Base-by-base conservation (phyloP, 495 filamentous ascomycete species). In the Terfezia claveryi region DNA sequence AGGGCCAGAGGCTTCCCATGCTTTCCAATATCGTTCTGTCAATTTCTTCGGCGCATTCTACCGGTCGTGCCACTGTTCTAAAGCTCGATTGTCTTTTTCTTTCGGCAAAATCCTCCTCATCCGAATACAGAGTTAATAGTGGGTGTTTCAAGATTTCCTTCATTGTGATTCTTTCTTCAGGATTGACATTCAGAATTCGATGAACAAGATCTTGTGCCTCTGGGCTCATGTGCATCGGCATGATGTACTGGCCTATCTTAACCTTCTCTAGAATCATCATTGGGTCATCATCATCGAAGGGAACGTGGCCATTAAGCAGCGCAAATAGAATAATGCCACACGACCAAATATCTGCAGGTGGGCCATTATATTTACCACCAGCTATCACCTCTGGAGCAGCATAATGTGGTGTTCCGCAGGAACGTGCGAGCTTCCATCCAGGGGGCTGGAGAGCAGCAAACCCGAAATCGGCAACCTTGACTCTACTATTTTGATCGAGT, bases 381-480 rank as follows among this genome's bases (percentile, higher is more conserved):
- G 75, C 71, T 27, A 94, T 80, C 50, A 99, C 77, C 65, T 99
- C 91, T 0, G 91, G 91, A 1, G 91, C 87, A 3, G 86, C 87
- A 61, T 96, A 96, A 67, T 96, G 91, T 5, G 89, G 89, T 57
- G 92, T 96, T 46, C 91, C 91, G 62, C 91, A 99, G 2, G 88
- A 85, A 0, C 89, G 94, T 38, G 74, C 80, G 38, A 99, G 72
- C 68, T 77, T 78, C 58, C 83, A 76, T 10, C 71, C 71, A 12
- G 73, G 70, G 32, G 92, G 89, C 59, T 95, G 89, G 36, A 96
- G 69, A 11, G 87, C 87, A 16, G 92, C 91, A 87, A 99, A 94
- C 16, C 91, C 89, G 67, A 96, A 99, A 67, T 99, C 91, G 37
- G 85, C 88, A 38, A 99, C 77, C 68, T 96, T 96, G 67, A 95